Percentiles rank a stretch among this genome's conserved stretches.
These are phyloP conservation scores for Aureobasidium sp. DNA, from an alignment of 2,329 filamentous ascomycete species.

Conservation along the genomic window DNA sequence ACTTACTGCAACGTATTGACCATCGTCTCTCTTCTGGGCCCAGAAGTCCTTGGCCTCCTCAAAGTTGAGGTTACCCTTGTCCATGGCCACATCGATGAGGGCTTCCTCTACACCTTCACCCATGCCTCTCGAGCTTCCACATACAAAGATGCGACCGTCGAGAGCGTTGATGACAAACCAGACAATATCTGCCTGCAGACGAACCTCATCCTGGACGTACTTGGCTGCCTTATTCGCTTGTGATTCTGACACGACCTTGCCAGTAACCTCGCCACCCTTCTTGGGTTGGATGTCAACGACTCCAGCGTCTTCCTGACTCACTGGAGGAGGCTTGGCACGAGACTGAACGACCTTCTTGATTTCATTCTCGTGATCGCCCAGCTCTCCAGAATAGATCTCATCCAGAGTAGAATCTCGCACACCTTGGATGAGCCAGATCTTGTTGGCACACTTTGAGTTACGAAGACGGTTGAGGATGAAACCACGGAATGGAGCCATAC, in stretches of 20 bases:
- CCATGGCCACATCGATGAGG: conserved; percentile 82
- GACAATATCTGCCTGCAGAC: conserved; percentile 85
- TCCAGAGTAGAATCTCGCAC: conserved; percentile 91
- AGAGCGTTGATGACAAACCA: conserved; percentile 96
- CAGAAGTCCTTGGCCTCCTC: conserved; percentile 84
- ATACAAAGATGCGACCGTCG: conserved; percentile 95
- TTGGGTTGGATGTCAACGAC: conserved; percentile 16
- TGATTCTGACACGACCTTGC: conserved; percentile 64
- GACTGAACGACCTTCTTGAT: conserved; percentile 45
- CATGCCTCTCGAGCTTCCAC: conserved; percentile 93
- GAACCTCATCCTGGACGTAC: conserved; percentile 95
- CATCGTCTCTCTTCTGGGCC: conserved; percentile 81
- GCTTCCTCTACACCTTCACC: conserved; percentile 89
- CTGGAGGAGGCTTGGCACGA: conserved; percentile 23
- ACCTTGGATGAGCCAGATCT: conserved; percentile 93
- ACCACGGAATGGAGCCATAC: conserved; percentile 93
- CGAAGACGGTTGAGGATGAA: conserved; percentile 92
- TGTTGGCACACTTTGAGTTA: conserved; percentile 93
- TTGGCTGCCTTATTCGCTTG: conserved; percentile 57
- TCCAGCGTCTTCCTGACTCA: conserved; percentile 20
- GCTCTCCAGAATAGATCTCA: conserved; percentile 93
- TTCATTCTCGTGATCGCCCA: conserved; percentile 72
- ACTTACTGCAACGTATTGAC: conserved; percentile 74
- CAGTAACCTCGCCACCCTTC: conserved; percentile 58
- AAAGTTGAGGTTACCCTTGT: conserved; percentile 76